A percentile compares a stretch with the other conserved stretches of the same genome.
These are phyloP conservation scores for Darksidea phi DNA, from an alignment of 495 filamentous ascomycete species.

Conservation along the genomic window DNA sequence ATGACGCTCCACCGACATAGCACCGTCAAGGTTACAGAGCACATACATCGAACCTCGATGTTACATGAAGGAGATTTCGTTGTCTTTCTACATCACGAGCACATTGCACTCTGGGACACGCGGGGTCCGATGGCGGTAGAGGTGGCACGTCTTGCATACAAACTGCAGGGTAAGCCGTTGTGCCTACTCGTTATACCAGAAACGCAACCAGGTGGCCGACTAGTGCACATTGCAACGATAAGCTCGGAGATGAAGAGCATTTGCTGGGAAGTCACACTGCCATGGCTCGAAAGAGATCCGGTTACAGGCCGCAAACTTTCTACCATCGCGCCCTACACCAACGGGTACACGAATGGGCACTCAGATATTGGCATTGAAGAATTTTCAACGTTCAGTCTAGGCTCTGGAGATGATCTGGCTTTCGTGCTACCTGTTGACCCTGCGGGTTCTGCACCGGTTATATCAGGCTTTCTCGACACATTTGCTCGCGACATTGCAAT, in stretches of 20 bases:
- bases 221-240: slow-evolving; percentile 73
- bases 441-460: slow-evolving; percentile 67
- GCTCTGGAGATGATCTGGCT: slow-evolving; percentile 68
- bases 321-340: slow-evolving; percentile 19
- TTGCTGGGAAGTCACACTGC: slow-evolving; percentile 75
- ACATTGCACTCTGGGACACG: slow-evolving; percentile 79
- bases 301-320: slow-evolving; percentile 32
- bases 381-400: slow-evolving; percentile 71
- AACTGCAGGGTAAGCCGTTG: slow-evolving; percentile 67
- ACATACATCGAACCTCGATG: slow-evolving; percentile 81
- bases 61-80: slow-evolving; percentile 73
- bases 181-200: slow-evolving; percentile 79
- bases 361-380: slow-evolving; percentile 53
- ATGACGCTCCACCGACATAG: slow-evolving; percentile 66
- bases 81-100: slow-evolving; percentile 75
- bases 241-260: slow-evolving; percentile 79
- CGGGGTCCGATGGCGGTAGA: slow-evolving; percentile 55
- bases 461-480: slow-evolving; percentile 80
- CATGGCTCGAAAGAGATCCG: slow-evolving; percentile 36
- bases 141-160: slow-evolving; percentile 60
- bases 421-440: slow-evolving; percentile 90
- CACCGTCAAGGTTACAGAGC: slow-evolving; percentile 64
- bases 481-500: slow-evolving; percentile 88
- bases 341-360: slow-evolving; percentile 34
- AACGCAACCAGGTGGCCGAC: slow-evolving; percentile 50